phyloP scores from a whole-genome alignment of 768 basidiomycete genomes.

The Steccherinum ochraceum region DNA sequence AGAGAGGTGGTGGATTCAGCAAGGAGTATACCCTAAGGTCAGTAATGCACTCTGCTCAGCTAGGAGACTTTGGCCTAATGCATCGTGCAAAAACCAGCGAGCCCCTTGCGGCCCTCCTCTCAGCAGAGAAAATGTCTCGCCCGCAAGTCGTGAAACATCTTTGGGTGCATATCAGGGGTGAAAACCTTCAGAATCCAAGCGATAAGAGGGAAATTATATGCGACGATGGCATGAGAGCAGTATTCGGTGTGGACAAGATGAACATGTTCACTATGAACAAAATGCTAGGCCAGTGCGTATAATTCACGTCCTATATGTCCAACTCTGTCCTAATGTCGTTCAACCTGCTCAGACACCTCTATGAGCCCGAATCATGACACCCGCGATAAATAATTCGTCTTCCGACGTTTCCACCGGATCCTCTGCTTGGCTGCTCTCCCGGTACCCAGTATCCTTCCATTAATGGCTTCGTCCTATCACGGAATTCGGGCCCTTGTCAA shows the following conservation, averaged over 20 bases:
- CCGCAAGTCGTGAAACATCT: constrained; percentile 88
- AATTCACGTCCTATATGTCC: not conserved
- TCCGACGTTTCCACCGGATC: too few relatives aligned
- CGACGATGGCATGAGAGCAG: constrained; percentile 61
- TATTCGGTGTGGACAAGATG: constrained; percentile 78
- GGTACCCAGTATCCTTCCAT: not conserved
- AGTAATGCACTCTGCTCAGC: constrained; percentile 8
- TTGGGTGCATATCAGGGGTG: constrained; percentile 83
- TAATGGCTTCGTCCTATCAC: not conserved
- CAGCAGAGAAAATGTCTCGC: constrained; percentile 64
- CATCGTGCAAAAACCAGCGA: constrained; percentile 50
- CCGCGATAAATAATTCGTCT: not conserved
- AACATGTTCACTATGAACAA: constrained; percentile 98
- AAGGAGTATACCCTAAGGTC: constrained; percentile 76
- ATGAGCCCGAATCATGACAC: constrained; percentile 6
- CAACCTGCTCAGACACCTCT: constrained; percentile 12
- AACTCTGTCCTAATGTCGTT: too few relatives aligned
- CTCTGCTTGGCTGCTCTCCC: too few relatives aligned
- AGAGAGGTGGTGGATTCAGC: constrained; percentile 66
- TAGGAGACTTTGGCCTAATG: constrained; percentile 2
- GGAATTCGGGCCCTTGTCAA: too few relatives aligned
- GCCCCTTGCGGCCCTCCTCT: constrained; percentile 66
- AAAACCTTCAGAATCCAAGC: constrained; percentile 76
- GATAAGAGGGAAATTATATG: constrained; percentile 85
- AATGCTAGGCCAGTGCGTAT: constrained; percentile 64